Evolutionary conservation across 139 green algal genomes (phyloP).

Genomic region (Gonium pectorale): DNA sequence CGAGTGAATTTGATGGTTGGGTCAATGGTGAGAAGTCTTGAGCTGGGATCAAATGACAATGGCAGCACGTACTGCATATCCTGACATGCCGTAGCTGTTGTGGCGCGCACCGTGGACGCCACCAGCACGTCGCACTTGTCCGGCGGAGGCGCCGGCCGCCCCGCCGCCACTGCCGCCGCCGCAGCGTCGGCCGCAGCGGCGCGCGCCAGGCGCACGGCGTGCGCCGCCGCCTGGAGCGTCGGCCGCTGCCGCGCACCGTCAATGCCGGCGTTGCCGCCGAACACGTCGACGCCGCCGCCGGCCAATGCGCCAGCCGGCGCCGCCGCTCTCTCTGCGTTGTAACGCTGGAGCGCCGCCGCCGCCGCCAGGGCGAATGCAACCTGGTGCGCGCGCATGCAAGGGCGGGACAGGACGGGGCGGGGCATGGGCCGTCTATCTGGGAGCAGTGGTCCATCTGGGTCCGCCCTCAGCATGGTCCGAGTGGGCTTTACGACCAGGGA

Average conservation of each 20-base stretch:
- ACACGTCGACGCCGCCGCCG: too few species aligned
- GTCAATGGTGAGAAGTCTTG: not conserved
- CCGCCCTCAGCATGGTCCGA: too few species aligned
- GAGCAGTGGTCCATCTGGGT: too few species aligned
- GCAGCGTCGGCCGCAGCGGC: not conserved
- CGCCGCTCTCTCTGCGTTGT: not conserved
- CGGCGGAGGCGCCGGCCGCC: not conserved
- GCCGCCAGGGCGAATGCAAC: constrained; percentile 3
- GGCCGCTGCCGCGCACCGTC: too few species aligned
- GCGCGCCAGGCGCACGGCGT: not conserved
- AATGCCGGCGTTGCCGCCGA: too few species aligned
- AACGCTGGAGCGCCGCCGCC: not conserved
- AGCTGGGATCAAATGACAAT: too few species aligned
- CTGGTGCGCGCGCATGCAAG: too few species aligned
- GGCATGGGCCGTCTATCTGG: too few species aligned
- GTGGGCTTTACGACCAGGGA: too few species aligned
- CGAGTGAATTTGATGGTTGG: not conserved
- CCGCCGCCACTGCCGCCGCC: constrained; percentile 31
- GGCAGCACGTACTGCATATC: not conserved
- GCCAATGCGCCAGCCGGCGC: not conserved
- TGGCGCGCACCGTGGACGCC: not conserved
- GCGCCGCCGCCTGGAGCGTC: not conserved
- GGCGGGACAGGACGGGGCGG: not conserved
- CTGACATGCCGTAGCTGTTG: not conserved
- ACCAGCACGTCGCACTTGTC: constrained; percentile 37